Evolutionary conservation across 805 yeast species (phyloP), one percentile per base, ranked within the genome.

Genomic region (Kregervanrija pseudodelftensis): DNA sequence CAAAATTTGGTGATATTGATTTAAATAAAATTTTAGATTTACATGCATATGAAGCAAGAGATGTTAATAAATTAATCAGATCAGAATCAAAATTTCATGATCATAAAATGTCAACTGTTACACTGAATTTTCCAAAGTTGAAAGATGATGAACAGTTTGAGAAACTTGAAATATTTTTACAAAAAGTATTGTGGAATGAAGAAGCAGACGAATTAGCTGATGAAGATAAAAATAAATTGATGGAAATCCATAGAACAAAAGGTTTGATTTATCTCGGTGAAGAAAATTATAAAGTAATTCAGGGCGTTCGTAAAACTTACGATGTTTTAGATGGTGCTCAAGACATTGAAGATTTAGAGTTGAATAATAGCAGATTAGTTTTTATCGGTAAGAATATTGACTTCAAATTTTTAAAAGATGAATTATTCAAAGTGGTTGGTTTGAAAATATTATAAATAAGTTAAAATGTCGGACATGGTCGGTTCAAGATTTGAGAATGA

Each of bases 231-330:
- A 33, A 14, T 8, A 37, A 42, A 9, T 33, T 36, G 1, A 72
- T 77, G 3, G 96, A 88, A 49, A 72, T 93, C 2, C 96, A 89
- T 53, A 67, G 98, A 49, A 67, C 84, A 2, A 93, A 93, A 59
- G 98, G 96, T 1, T 61, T 86, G 9, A 50, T 89, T 8, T 73
- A 80, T 49, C 57, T 62, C 8, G 60, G 58, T 2, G 56, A 62
- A 3, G 63, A 60, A 8, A 36, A 31, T 0, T 79, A 73, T 16
- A 72, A 76, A 50, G 85, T 89, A 8, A 65, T 93, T 10, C 99
- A 93, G 61, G 98, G 95, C 11, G 99, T 93, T 0, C 72, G 98
- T 48, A 93, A 89, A 44, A 88, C 95, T 0, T 93, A 88, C 63
- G 99, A 93, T 50, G 69, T 87, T 3, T 71, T 82, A 4, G 79